Evolutionary conservation across 805 yeast genomes (phyloP), one percentile per base, ranked within the genome.

Genomic region (Barnettozyma siamensis): DNA sequence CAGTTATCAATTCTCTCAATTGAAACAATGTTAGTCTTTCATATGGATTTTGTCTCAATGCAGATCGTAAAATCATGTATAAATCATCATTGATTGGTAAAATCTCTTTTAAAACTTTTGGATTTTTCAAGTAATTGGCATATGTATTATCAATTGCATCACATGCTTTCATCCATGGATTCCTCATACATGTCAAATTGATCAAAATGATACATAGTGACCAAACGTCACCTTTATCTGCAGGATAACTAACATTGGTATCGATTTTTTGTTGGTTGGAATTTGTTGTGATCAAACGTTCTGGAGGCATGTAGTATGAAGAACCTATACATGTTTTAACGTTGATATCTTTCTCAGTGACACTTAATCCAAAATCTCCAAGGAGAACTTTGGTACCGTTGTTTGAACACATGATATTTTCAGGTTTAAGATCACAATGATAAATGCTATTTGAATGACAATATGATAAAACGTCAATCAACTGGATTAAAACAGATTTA

Each of bases 381-480:
- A 81, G 69, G 48, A 72, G 75, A 42, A 83, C 66, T 41, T 65
- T 71, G 40, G 70, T 59, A 44, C 79, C 87, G 52, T 74, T 69
- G 55, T 62, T 61, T 11, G 76, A 71, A 37, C 88, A 78, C 54
- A 93, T 67, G 42, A 93, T 76, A 66, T 93, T 93, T 61, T 93
- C 98, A 6, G 99, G 99, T 66, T 93, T 93, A 49, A 89, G 77
- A 63, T 89, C 98, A 58, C 97, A 85, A 60, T 89, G 98, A 59
- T 80, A 91, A 29, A 91, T 78, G n/a, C 84, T 82, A 46, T 75
- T 76, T 2, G 82, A 70, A 61, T 91, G 97, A 55, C 94, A 85
- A 64, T 81, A 85, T 47, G 78, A 76, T 40, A 89, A 73, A 3
- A 89, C 96, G 47, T 88, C 85, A 33, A 91, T 69, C 60, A 93